Evolutionary conservation across 2,329 filamentous ascomycete species (phyloP), one percentile per base, ranked within the genome.

Genomic region (Microcyclosporella mali): DNA sequence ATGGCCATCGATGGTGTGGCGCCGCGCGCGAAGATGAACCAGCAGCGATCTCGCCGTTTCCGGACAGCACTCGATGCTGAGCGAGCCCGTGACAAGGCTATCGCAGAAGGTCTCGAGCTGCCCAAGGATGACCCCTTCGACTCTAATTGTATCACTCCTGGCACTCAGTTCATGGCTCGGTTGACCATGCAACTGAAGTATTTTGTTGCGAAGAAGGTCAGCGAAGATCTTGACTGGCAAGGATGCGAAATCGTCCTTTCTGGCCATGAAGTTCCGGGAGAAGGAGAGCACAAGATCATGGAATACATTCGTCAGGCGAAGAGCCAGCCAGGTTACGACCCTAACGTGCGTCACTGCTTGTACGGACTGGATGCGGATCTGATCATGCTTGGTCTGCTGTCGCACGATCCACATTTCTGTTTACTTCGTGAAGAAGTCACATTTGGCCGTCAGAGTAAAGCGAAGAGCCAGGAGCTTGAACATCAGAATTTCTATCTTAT

Each of bases 271-370:
- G 90, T 97, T 18, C 92, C 92, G 6, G 92, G 92, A 57, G 94
- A 98, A 69, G 92, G 92, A 58, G 92, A 98, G 68, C 92, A 98
- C 73, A 98, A 98, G 72, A 95, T 98, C 68, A 98, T 98, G 92
- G 94, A 98, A 68, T 98, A 98, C 67, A 98, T 98, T 66, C 85
- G 92, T 56, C 87, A 94, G 67, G 87, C 92, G 50, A 97, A 97
- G 73, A 88, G 90, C 37, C 92, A 98, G 66, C 86, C 86, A 2
- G 80, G 83, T 51, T 98, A 98, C 67, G 83, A 95, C 64, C 78
- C 87, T 37, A 97, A 98, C 60, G 80, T 95, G 49, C 86, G 92
- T 45, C 92, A 98, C 68, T 98, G 94, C 67, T 75, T 98, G 50
- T 98, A 98, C 68, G 94, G 94, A 17, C 77, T 98, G 37, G 92